Conservation (phyloP, 2,329 filamentous ascomycete genomes). For the Penicillium olsonii region DNA sequence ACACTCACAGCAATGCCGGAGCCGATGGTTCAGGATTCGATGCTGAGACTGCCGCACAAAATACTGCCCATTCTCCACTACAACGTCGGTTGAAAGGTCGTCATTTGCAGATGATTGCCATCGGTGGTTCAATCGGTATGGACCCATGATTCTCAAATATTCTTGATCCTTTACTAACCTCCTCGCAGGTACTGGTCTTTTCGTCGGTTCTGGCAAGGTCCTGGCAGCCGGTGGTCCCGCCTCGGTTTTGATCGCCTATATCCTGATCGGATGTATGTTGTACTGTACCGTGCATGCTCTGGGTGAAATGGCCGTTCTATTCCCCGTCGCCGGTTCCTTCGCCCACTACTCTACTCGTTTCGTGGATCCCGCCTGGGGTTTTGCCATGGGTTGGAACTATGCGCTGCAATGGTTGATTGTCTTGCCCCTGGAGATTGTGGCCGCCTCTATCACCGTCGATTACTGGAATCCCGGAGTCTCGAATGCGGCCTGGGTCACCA, state of each 20-base stretch:
- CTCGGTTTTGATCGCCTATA: slow-evolving; percentile 74
- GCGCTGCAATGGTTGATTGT: slow-evolving; percentile 85
- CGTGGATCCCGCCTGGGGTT: slow-evolving; percentile 90
- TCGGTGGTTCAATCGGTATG: slow-evolving; percentile 82
- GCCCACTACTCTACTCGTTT: slow-evolving; percentile 90
- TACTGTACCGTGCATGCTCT: slow-evolving; percentile 91
- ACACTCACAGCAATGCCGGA: slow-evolving; percentile 34
- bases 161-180: slow-evolving; percentile 14
- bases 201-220: slow-evolving; percentile 77
- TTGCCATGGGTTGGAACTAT: slow-evolving; percentile 96
- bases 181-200: slow-evolving; percentile 71
- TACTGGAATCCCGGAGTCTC: slow-evolving; percentile 72
- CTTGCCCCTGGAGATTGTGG: slow-evolving; percentile 81
- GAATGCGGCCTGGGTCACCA: slow-evolving; percentile 74
- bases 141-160: background rate
- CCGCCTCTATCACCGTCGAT: slow-evolving; percentile 78
- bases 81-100: slow-evolving; percentile 76
- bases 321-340: slow-evolving; percentile 89
- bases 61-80: slow-evolving; percentile 72
- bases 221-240: slow-evolving; percentile 74
- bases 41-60: slow-evolving; percentile 61
- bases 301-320: slow-evolving; percentile 86
- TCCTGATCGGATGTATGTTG: slow-evolving; percentile 79
- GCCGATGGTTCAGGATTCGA: slow-evolving; percentile 61
- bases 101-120: slow-evolving; percentile 97